Conservation (phyloP, 2,329 filamentous ascomycete species). For the Ilyonectria sp. region DNA sequence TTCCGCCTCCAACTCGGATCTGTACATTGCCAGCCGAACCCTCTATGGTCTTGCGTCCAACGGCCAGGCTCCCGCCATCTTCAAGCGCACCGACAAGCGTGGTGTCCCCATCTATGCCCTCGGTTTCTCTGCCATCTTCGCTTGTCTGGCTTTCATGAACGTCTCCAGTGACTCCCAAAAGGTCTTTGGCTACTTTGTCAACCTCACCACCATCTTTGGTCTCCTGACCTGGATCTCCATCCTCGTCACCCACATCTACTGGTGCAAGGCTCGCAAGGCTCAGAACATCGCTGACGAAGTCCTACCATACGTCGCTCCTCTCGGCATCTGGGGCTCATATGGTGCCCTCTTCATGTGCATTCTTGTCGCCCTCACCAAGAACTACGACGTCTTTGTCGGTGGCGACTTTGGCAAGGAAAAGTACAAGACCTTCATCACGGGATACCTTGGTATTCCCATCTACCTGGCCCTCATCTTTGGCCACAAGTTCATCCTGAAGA, state of each 20-base stretch:
- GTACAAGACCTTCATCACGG: slow-evolving; percentile 84
- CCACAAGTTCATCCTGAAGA: slow-evolving; percentile 73
- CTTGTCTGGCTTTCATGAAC: slow-evolving; percentile 79
- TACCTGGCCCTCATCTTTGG: slow-evolving; percentile 80
- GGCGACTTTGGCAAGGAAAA: slow-evolving; percentile 71
- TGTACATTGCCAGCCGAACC: slow-evolving; percentile 82
- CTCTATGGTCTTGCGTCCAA: slow-evolving; percentile 81
- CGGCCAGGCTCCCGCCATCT: slow-evolving; percentile 79
- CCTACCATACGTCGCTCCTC: slow-evolving; percentile 77
- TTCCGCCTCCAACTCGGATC: slow-evolving; percentile 82
- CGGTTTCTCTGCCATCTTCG: slow-evolving; percentile 72
- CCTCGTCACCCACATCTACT: slow-evolving; percentile 77
- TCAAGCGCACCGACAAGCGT: slow-evolving; percentile 78
- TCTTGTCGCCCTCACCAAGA: slow-evolving; percentile 86
- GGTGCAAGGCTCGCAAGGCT: slow-evolving; percentile 73
- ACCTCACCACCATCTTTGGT: slow-evolving; percentile 77
- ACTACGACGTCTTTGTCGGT: slow-evolving; percentile 79
- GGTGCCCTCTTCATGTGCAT: slow-evolving; percentile 78
- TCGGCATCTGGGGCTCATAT: slow-evolving; percentile 80
- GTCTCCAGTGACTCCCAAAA: slow-evolving; percentile 69
- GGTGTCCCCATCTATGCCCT: slow-evolving; percentile 81
- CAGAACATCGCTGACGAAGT: slow-evolving; percentile 70
- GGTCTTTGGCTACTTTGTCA: slow-evolving; percentile 77
- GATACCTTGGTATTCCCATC: slow-evolving; percentile 83
- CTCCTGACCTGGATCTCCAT: slow-evolving; percentile 79